Conservation (phyloP, 2,329 filamentous ascomycete genomes). For the Ophiostoma tasmaniense region DNA sequence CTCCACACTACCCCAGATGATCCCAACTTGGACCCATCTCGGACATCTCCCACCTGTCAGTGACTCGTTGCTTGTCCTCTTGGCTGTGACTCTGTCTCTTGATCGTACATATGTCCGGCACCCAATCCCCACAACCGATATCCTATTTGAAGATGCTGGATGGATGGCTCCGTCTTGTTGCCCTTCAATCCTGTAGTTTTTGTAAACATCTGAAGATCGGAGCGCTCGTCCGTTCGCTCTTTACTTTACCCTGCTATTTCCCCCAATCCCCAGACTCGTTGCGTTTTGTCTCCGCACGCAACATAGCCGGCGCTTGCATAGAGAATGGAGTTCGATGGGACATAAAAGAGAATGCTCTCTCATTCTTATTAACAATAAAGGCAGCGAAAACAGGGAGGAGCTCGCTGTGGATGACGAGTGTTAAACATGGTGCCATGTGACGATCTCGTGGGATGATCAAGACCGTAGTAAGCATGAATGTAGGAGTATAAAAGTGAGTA, state of each 20-base stretch:
- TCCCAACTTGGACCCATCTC: background rate
- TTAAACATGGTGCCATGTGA: background rate
- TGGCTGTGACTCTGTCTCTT: background rate
- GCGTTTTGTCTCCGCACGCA: background rate
- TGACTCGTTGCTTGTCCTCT: background rate
- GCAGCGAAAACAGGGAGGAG: background rate
- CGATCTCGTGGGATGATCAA: background rate
- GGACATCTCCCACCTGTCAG: background rate
- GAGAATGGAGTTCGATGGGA: background rate
- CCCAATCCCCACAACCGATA: background rate
- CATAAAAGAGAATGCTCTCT: background rate
- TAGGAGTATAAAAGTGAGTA: background rate
- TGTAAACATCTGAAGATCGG: background rate
- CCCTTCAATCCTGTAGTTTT: background rate
- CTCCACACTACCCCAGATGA: constrained; percentile 3
- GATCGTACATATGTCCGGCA: background rate
- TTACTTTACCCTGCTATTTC: background rate
- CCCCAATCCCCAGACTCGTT: background rate
- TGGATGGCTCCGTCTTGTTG: background rate
- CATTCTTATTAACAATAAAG: no score
- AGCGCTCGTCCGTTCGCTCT: background rate
- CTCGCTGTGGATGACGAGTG: background rate
- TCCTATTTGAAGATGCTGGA: background rate
- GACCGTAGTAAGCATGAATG: background rate
- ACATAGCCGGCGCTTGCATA: background rate